A percentile compares a stretch with the other conserved stretches of the same genome.
These are phyloP conservation scores for Amaranthus tricolor DNA, from an alignment of 179 eudicot species.

Conservation along the genomic window DNA sequence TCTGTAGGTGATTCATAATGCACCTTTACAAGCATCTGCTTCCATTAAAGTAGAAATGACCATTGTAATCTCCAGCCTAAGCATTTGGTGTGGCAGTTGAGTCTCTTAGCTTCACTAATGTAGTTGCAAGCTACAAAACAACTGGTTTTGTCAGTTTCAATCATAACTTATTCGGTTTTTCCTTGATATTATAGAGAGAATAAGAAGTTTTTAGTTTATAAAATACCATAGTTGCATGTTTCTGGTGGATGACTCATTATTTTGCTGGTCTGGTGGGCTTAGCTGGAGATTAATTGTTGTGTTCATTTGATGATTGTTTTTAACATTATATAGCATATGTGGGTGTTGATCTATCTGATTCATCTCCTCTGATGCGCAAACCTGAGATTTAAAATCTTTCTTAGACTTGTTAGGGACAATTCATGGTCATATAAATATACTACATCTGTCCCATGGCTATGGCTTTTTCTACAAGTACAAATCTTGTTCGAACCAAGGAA, in stretches of 20 bases:
- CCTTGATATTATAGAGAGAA: background rate
- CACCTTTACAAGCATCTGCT: conserved; percentile 6
- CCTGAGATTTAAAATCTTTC: conserved; percentile 34
- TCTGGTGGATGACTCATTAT: conserved; percentile 33
- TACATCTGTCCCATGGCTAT: too few species aligned
- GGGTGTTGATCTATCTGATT: conserved; percentile 29
- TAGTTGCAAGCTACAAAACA: conserved; percentile 44
- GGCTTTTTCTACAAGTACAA: too few species aligned
- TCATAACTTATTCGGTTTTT: too few species aligned
- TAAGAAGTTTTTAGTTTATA: background rate
- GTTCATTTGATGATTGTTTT: conserved; percentile 26
- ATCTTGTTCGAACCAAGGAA: too few species aligned
- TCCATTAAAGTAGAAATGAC: conserved; percentile 6
- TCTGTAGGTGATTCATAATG: conserved; percentile 13
- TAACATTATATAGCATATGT: conserved; percentile 27
- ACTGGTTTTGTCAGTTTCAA: conserved; percentile 1
- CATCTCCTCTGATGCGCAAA: conserved; percentile 29
- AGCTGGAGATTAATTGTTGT: conserved; percentile 53
- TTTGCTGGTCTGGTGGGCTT: conserved; percentile 52
- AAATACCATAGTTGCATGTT: conserved; percentile 51
- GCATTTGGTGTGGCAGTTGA: conserved; percentile 11
- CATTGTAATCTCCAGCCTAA: conserved; percentile 4
- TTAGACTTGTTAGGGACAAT: conserved; percentile 1
- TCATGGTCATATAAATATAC: background rate
- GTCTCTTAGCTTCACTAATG: conserved; percentile 24